These are phyloP conservation scores for Lenwebbia sp. DNA, from an alignment of 345 rosid species.

Conservation along the genomic window DNA sequence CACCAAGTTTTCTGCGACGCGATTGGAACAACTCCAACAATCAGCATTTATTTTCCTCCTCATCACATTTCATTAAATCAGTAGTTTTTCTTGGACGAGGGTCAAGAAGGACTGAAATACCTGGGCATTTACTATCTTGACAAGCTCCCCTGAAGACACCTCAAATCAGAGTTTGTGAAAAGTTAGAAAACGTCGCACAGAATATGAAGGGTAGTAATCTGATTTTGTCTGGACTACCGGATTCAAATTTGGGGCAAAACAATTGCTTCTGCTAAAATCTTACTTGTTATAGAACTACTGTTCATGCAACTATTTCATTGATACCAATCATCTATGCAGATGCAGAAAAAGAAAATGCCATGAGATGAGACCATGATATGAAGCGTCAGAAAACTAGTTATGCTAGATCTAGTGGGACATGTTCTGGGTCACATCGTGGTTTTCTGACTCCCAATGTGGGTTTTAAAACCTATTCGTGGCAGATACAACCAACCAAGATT, in stretches of 20 bases:
- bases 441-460: not conserved
- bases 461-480: not conserved
- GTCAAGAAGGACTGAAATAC: conserved; percentile 4
- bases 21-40: not conserved
- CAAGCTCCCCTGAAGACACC: conserved; percentile 12
- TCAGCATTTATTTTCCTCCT: not conserved
- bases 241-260: not conserved
- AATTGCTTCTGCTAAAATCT: not conserved
- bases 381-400: not conserved
- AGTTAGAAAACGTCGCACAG: not conserved
- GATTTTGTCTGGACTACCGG: not conserved
- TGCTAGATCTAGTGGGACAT: not conserved
- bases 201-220: not conserved
- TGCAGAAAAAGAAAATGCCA: not conserved
- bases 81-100: not conserved
- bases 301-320: not conserved
- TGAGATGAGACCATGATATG: not conserved
- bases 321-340: not conserved
- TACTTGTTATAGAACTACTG: not conserved
- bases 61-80: not conserved
- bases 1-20: conserved; percentile 50
- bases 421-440: not conserved
- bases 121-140: conserved; percentile 28
- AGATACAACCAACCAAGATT: not conserved
- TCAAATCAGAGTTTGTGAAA: not conserved